Evolutionary conservation across 768 basidiomycete species (phyloP), one percentile per base, ranked within the genome.

Genomic region (Mycena rebaudengoi): DNA sequence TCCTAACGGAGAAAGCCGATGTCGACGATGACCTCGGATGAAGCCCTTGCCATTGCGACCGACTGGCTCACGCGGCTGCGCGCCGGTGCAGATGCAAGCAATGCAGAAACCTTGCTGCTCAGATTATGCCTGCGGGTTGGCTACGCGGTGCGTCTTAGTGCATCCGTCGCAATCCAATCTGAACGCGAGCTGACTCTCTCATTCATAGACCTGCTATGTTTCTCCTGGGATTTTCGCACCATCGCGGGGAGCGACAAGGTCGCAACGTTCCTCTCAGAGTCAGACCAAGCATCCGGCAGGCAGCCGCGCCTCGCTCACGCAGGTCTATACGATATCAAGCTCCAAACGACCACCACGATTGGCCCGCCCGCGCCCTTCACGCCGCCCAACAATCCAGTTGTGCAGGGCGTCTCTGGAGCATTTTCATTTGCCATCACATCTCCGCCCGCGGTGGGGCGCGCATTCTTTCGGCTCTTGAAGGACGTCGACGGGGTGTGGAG

Each of bases 371-470:
- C 46, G 5, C 37, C 32, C 7, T 60, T 65, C 64, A 43, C 57
- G 8, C 43, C 33, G 3, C 60, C 51, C 11, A 33, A 12, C 1
- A 40, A 58, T 16, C 41, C 59, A 7, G 6, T 14, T 2, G 28
- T 39, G 1, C 45, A 44, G 5, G 65, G 60, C 18, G 50, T 71
- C 33, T 62, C 61, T 3, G 66, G 50, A 11, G 59, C 63, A 2
- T 68, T 71, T 54, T 65, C 64, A 1, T 71, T 71, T 37, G 71
- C 73, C 0, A 83, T 86, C 51, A 41, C 65, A 8, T 64, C 64
- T 5, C 66, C 66, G 18, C 53, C 59, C 6, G 61, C 58, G 6
- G 37, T n/a, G 12, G 71, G 71, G 7, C 67, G 70, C 21, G 71
- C 65, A 12, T 68, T 53, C 35, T 50, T 69, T 23, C 70, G 68